Percentiles rank a stretch among this genome's conserved stretches.
Evolutionary conservation across 306 rosid genomes (phyloP).

Genomic region (Rosa persica): DNA sequence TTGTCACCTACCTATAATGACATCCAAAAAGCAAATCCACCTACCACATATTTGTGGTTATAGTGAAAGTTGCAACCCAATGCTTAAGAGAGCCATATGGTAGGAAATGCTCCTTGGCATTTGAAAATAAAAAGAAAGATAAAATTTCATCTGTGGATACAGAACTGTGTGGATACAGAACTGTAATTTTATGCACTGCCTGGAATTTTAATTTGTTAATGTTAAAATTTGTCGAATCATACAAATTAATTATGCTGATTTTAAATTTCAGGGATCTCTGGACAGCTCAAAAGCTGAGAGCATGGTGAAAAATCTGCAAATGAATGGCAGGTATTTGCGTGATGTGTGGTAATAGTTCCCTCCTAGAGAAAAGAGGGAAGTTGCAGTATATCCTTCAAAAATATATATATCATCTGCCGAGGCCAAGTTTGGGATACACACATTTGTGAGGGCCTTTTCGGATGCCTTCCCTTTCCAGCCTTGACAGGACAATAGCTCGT

Average conservation of each 20-base stretch:
- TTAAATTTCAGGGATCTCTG: slow-evolving; percentile 74
- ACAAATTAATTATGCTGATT: neutral
- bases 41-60: neutral
- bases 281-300: slow-evolving; percentile 87
- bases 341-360: slow-evolving; percentile 76
- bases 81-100: neutral
- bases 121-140: neutral
- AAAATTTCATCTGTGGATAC: neutral
- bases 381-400: slow-evolving; percentile 17
- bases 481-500: slow-evolving; percentile 27
- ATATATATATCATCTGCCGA: neutral
- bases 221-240: neutral
- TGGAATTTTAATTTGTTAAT: neutral
- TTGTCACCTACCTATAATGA: slow-evolving; percentile 22
- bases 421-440: slow-evolving; percentile 21
- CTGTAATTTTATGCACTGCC: neutral
- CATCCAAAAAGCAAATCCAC: neutral
- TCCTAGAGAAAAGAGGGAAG: neutral
- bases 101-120: neutral
- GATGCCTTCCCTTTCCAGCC: slow-evolving; percentile 37
- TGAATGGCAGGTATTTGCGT: slow-evolving; percentile 83
- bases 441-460: slow-evolving; percentile 23
- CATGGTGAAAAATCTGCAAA: slow-evolving; percentile 88
- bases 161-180: neutral
- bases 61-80: neutral